Evolutionary conservation across 2,329 filamentous ascomycete genomes (phyloP).

Genomic region (Chalaropsis ovoidea): DNA sequence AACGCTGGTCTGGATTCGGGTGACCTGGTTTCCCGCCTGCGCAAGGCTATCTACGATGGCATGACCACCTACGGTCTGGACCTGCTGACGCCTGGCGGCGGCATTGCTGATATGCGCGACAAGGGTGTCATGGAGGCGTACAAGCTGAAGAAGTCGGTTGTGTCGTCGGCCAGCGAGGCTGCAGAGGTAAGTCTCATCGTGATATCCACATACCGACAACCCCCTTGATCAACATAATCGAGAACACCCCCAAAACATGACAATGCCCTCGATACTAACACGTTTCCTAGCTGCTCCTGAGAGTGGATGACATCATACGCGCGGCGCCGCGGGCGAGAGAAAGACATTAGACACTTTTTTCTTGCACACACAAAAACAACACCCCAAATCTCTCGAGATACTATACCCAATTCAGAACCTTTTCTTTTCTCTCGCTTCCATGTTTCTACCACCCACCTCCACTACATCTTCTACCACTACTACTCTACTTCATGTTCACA

Average conservation of each 20-base stretch:
- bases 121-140: slow-evolving; percentile 94
- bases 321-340: slow-evolving; percentile 77
- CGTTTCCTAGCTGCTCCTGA: slow-evolving; percentile 60
- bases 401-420: slow-evolving; percentile 13
- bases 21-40: slow-evolving; percentile 80
- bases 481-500: slow-evolving; percentile 13
- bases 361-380: slow-evolving; percentile 36
- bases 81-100: slow-evolving; percentile 76
- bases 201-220: background rate
- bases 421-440: slow-evolving; percentile 16
- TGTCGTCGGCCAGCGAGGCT: slow-evolving; percentile 89
- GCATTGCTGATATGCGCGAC: slow-evolving; percentile 91
- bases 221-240: background rate
- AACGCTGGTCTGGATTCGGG: slow-evolving; percentile 94
- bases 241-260: background rate
- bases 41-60: slow-evolving; percentile 90
- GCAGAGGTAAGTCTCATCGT: slow-evolving; percentile 63
- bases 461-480: slow-evolving; percentile 6
- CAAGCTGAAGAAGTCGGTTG: slow-evolving; percentile 97
- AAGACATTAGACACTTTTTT: slow-evolving; percentile 46
- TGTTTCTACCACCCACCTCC: background rate
- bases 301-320: slow-evolving; percentile 96
- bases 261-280: slow-evolving; percentile 27
- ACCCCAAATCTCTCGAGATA: background rate
- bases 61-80: slow-evolving; percentile 88